Percentiles rank a stretch among this genome's conserved stretches.
phyloP scores from a whole-genome alignment of 23 red algal genomes.

The Chondrus crispus region DNA sequence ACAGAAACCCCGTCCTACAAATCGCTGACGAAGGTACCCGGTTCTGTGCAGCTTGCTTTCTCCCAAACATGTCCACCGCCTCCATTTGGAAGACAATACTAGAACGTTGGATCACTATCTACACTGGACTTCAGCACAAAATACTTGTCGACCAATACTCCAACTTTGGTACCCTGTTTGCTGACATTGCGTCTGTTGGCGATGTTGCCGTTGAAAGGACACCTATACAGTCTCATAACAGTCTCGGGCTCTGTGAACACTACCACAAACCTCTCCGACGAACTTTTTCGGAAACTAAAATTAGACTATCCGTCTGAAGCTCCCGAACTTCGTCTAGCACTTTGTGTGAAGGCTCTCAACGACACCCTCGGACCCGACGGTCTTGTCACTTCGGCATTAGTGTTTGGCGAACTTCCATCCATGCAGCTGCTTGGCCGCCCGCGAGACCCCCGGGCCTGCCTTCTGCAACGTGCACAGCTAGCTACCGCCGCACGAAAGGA shows the following conservation, averaged over 20 bases:
- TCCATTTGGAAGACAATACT: no score
- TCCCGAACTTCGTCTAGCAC: not conserved
- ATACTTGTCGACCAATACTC: not conserved
- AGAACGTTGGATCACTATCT: not conserved
- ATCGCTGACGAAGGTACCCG: not conserved
- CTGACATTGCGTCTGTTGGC: not conserved
- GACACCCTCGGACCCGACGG: conserved; percentile 1
- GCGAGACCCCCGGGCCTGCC: not conserved
- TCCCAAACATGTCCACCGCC: no score
- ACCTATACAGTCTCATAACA: not conserved
- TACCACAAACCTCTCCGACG: not conserved
- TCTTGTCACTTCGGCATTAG: not conserved
- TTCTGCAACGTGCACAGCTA: not conserved
- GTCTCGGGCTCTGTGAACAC: not conserved
- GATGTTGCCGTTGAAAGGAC: not conserved
- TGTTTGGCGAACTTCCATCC: not conserved
- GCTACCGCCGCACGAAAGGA: not conserved
- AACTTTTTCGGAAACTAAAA: no score
- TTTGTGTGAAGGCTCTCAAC: not conserved
- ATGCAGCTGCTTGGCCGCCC: not conserved
- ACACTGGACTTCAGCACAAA: not conserved
- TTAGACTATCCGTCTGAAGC: not conserved
- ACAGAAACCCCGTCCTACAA: not conserved
- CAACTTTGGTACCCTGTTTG: not conserved
- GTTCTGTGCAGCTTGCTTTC: not conserved